A percentile compares a stretch with the other conserved stretches of the same genome.
Conservation (phyloP, 352 stramenopile species). For the Phytopythium chamaehyphon region DNA sequence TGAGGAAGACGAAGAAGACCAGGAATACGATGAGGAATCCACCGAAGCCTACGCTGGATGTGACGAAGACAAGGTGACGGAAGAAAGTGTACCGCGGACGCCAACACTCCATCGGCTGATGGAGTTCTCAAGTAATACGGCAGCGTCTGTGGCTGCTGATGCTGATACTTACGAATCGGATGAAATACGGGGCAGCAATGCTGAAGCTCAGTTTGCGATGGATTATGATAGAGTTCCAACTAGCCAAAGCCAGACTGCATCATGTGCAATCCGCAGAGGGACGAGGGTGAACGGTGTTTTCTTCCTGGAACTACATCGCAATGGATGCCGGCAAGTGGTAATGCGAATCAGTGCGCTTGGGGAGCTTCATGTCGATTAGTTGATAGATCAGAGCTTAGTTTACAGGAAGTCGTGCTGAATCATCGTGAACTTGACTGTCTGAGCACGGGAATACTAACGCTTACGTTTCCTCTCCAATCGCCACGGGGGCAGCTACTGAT, state of each 20-base stretch:
- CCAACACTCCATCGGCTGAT: no score
- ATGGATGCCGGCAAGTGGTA: not conserved
- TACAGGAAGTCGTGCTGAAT: no score
- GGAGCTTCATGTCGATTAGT: not conserved
- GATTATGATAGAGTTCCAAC: not conserved
- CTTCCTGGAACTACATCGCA: not conserved
- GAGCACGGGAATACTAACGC: no score
- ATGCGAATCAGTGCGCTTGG: not conserved
- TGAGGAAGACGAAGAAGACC: not conserved
- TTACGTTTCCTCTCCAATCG: no score
- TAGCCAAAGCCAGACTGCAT: not conserved
- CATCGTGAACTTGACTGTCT: no score
- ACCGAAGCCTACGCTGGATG: no score
- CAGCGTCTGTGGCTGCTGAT: no score
- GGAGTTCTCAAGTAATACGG: no score
- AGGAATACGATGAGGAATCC: slow-evolving; percentile 6
- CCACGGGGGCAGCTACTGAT: no score
- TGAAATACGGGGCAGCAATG: not conserved
- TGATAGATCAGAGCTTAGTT: not conserved
- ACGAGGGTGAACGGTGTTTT: not conserved
- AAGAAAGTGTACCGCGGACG: no score
- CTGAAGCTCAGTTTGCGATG: not conserved
- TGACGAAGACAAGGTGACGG: no score
- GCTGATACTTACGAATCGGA: not conserved
- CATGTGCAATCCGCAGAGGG: not conserved